Conservation (phyloP, 2,329 filamentous ascomycete genomes). For the Aaosphaeria arxii region DNA sequence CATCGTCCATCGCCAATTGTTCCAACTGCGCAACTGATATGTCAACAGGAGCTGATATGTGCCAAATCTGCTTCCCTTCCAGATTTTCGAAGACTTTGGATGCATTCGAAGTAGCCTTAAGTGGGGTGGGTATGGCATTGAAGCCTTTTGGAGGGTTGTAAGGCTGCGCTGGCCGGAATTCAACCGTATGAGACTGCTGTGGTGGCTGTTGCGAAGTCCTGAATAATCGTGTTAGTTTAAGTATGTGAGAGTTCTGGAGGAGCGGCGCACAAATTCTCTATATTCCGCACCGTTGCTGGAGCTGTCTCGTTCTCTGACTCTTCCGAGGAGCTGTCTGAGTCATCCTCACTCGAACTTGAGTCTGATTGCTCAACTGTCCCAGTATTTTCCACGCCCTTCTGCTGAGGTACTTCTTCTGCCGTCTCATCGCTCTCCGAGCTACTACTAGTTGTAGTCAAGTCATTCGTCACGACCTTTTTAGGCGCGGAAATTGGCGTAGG, state of each 20-base stretch:
- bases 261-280: conserved; percentile 9
- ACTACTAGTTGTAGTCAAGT: conserved; percentile 20
- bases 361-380: conserved; percentile 3
- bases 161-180: conserved; percentile 32
- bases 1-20: conserved; percentile 61
- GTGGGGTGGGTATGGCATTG: conserved; percentile 49
- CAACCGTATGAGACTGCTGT: conserved; percentile 21
- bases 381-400: conserved; percentile 4
- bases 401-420: conserved; percentile 11
- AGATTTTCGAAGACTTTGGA: conserved; percentile 57
- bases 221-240: no score
- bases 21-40: conserved; percentile 67
- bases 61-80: conserved; percentile 74
- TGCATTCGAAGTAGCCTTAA: conserved; percentile 24
- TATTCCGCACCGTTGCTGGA: conserved; percentile 15
- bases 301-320: conserved; percentile 33
- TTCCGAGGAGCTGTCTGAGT: conserved; percentile 34
- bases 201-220: conserved; percentile 1
- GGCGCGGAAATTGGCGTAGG: conserved; percentile 13
- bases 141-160: conserved; percentile 45
- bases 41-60: conserved; percentile 70
- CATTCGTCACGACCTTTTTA: conserved; percentile 17
- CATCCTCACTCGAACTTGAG: conserved; percentile 13
- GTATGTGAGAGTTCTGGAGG: no score
- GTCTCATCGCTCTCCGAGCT: conserved; percentile 23